Percentiles rank a stretch among this genome's conserved stretches.
These are phyloP conservation scores for Boechera divaricarpa DNA, from an alignment of 345 rosid genomes.

Conservation along the genomic window DNA sequence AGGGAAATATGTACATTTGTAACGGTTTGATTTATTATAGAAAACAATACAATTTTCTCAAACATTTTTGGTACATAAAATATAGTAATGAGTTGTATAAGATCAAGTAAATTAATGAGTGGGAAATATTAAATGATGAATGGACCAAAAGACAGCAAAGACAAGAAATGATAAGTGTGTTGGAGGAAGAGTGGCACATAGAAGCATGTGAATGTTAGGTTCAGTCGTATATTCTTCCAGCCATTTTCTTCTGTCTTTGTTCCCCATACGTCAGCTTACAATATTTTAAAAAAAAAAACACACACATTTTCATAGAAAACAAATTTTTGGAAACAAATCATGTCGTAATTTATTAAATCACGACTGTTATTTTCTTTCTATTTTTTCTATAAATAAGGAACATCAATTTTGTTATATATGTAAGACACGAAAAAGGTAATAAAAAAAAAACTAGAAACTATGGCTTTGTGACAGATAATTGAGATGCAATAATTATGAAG, in stretches of 20 bases:
- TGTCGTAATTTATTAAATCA: neutral
- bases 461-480: neutral
- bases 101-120: constrained; percentile 34
- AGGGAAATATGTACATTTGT: constrained; percentile 5
- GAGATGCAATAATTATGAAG: constrained; percentile 15
- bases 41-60: neutral
- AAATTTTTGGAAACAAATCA: constrained; percentile 11
- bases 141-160: constrained; percentile 45
- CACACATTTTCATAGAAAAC: neutral
- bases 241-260: constrained; percentile 38
- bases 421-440: neutral
- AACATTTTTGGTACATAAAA: neutral
- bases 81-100: constrained; percentile 31
- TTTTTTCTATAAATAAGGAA: neutral
- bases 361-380: neutral
- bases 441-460: neutral
- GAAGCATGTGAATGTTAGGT: constrained; percentile 42
- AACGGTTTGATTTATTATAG: constrained; percentile 14
- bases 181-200: constrained; percentile 26
- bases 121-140: constrained; percentile 37
- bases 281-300: neutral
- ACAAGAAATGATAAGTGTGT: constrained; percentile 37
- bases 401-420: neutral
- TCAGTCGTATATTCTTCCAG: constrained; percentile 35
- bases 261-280: neutral